Percentiles rank a stretch among this genome's conserved stretches.
Conservation (phyloP, 176 grass and related monocot species). For the bread wheat (Triticum aestivum) region IWGSC_CS_RefSeq_v2.1 NC_057801.1:254660264-254660763, state of each 20-base stretch:
- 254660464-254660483: constrained; percentile 56
- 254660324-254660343: constrained; percentile 84
- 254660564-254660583: constrained; percentile 56
- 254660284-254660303: constrained; percentile 47
- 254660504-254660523: constrained; percentile 54
- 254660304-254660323: constrained; percentile 62
- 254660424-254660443: constrained; percentile 56
- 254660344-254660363: constrained; percentile 77
- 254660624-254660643: constrained; percentile 44
- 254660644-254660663: constrained; percentile 35
- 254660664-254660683: constrained; percentile 47
- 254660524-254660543: constrained; percentile 74
- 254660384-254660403: constrained; percentile 71
- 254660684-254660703: constrained; percentile 60
- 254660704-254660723: constrained; percentile 38
- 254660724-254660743: constrained; percentile 77
- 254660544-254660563: constrained; percentile 64
- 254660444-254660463: constrained; percentile 38
- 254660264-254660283: constrained; percentile 51
- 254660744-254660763: constrained; percentile 63
- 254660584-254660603: constrained; percentile 59
- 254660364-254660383: constrained; percentile 71
- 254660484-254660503: constrained; percentile 56
- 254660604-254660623: constrained; percentile 70
- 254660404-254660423: constrained; percentile 77